These are phyloP conservation scores for Vigna trinervia DNA, from an alignment of 306 rosid species.

Conservation along the genomic window DNA sequence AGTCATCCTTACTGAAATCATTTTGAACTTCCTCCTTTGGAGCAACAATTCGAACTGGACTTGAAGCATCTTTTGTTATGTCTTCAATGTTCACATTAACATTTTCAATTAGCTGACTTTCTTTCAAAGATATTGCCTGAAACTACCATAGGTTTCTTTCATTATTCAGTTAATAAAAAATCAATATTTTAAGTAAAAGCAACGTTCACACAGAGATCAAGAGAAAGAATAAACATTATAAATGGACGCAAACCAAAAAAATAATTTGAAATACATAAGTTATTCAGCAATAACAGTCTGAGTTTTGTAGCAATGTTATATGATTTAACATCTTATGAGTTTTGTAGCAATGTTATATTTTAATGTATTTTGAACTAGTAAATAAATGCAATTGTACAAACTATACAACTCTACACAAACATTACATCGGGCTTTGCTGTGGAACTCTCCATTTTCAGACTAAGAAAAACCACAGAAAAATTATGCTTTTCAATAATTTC, in stretches of 20 bases:
- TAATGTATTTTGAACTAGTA: neutral
- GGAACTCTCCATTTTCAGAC: neutral
- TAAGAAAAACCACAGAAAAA: neutral
- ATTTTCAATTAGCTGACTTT: conserved; percentile 78
- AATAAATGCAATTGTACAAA: neutral
- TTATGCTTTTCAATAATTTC: neutral
- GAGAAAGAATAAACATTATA: neutral
- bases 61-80: conserved; percentile 52
- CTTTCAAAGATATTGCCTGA: conserved; percentile 88
- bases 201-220: conserved; percentile 19
- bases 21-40: conserved; percentile 57
- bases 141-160: conserved; percentile 49
- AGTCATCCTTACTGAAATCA: conserved; percentile 44
- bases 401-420: neutral
- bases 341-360: neutral
- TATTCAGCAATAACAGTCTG: neutral
- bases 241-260: neutral
- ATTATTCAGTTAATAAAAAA: conserved; percentile 24
- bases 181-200: neutral
- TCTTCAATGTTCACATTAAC: conserved; percentile 68
- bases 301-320: neutral
- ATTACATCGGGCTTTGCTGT: neutral
- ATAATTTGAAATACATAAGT: neutral
- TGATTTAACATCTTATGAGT: neutral
- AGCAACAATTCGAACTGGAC: conserved; percentile 72